phyloP scores from a whole-genome alignment of 164 flowering plant genomes.

The Kingdonia uniflora region DNA sequence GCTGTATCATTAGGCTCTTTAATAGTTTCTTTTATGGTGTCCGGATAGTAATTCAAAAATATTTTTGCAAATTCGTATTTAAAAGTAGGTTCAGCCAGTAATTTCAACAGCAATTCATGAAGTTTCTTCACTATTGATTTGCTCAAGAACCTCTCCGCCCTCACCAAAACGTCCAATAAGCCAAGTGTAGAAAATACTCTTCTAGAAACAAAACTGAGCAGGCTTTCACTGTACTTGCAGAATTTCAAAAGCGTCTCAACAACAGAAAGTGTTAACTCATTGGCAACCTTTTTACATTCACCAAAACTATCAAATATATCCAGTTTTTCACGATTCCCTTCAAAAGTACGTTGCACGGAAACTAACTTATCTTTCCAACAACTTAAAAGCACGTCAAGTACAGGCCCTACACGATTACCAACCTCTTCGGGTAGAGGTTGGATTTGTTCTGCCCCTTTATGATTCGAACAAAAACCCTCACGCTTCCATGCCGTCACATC shows the following conservation, averaged over 20 bases:
- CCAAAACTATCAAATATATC: conserved; percentile 13
- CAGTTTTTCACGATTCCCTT: conserved; percentile 17
- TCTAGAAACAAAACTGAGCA: conserved; percentile 76
- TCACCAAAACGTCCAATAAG: conserved; percentile 63
- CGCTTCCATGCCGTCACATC: conserved; percentile 97
- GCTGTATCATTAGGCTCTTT: conserved; percentile 33
- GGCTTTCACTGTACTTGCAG: conserved; percentile 75
- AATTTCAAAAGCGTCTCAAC: conserved; percentile 89
- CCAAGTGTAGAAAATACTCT: conserved; percentile 35
- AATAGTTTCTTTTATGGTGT: conserved; percentile 42
- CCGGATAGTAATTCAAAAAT: conserved; percentile 63
- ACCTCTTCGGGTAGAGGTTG: conserved; percentile 60
- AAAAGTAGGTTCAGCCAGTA: conserved; percentile 80
- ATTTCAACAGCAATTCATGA: conserved; percentile 74
- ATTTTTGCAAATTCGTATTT: conserved; percentile 86
- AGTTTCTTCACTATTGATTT: conserved; percentile 40
- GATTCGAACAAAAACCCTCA: conserved; percentile 90
- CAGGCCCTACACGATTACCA: conserved; percentile 58
- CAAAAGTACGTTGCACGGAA: conserved; percentile 19
- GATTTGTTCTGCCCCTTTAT: conserved; percentile 89
- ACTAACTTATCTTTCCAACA: conserved; percentile 56
- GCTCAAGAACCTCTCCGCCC: conserved; percentile 61
- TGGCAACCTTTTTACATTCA: conserved; percentile 25
- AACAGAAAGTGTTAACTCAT: conserved; percentile 41
- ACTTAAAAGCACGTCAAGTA: conserved; percentile 48